Evolutionary conservation across 164 flowering plant species (phyloP).

Genomic region (Vitis labrusca): DNA sequence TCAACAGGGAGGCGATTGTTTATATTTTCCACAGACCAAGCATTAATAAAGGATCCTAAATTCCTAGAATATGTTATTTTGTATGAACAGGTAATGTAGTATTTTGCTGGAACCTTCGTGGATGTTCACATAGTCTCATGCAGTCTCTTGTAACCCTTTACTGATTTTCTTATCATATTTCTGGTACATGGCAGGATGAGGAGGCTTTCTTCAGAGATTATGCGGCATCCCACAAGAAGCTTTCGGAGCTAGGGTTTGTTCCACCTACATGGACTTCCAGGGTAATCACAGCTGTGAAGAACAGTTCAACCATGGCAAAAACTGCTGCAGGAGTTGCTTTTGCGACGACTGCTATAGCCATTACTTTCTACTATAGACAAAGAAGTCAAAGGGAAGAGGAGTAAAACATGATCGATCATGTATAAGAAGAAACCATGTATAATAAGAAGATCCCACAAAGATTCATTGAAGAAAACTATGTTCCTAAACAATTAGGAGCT

Average conservation of each 20-base stretch:
- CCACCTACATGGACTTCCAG: constrained; percentile 19
- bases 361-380: constrained; percentile 32
- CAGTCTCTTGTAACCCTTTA: not conserved
- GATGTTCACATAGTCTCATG: not conserved
- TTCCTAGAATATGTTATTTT: constrained; percentile 58
- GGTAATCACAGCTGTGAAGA: constrained; percentile 3
- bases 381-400: too few species aligned
- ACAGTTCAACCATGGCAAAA: constrained; percentile 14
- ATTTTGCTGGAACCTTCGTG: not conserved
- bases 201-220: constrained; percentile 85
- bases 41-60: constrained; percentile 63
- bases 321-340: constrained; percentile 36
- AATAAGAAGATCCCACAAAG: not conserved
- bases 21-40: constrained; percentile 77
- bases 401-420: not conserved
- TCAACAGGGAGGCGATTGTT: constrained; percentile 46
- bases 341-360: constrained; percentile 38
- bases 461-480: not conserved
- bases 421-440: too few species aligned
- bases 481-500: too few species aligned
- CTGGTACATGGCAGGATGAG: constrained; percentile 50
- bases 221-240: constrained; percentile 84
- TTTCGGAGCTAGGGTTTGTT: constrained; percentile 86
- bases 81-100: constrained; percentile 68
- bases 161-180: not conserved